Percentiles rank a stretch among this genome's conserved stretches.
Evolutionary conservation across 2,329 filamentous ascomycete species (phyloP).

Genomic region (Claviceps pusilla): DNA sequence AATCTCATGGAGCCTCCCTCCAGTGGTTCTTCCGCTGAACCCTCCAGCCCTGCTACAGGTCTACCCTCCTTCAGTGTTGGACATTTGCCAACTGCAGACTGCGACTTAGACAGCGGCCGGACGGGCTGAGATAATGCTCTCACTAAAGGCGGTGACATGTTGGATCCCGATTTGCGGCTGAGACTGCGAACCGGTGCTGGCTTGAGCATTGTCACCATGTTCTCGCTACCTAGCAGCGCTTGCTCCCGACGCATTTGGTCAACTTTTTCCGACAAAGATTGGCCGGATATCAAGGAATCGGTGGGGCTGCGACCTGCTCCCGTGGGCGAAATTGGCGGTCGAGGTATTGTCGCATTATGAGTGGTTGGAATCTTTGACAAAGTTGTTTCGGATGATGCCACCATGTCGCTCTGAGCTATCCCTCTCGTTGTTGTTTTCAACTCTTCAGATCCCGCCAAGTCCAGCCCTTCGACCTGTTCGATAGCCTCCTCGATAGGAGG

Average conservation of each 20-base stretch:
- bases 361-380: background rate
- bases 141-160: constrained; percentile 36
- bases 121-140: constrained; percentile 38
- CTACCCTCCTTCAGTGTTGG: constrained; percentile 21
- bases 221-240: constrained; percentile 13
- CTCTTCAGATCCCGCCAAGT: constrained; percentile 27
- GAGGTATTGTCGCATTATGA: constrained; percentile 3
- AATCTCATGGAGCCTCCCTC: constrained; percentile 28
- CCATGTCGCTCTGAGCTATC: constrained; percentile 1
- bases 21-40: constrained; percentile 11
- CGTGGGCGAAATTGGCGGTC: constrained; percentile 11
- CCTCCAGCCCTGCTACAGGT: constrained; percentile 12
- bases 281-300: constrained; percentile 7
- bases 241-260: constrained; percentile 39
- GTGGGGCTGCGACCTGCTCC: constrained; percentile 7
- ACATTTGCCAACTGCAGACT: constrained; percentile 29
- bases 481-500: constrained; percentile 21
- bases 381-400: background rate
- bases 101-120: constrained; percentile 29
- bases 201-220: constrained; percentile 12
- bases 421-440: constrained; percentile 10
- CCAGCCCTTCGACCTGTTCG: constrained; percentile 34
- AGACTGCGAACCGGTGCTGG: constrained; percentile 20
- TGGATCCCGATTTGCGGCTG: constrained; percentile 30
- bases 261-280: constrained; percentile 29